phyloP scores from a whole-genome alignment of 257 asterid genomes.

The Mitragyna speciosa region DNA sequence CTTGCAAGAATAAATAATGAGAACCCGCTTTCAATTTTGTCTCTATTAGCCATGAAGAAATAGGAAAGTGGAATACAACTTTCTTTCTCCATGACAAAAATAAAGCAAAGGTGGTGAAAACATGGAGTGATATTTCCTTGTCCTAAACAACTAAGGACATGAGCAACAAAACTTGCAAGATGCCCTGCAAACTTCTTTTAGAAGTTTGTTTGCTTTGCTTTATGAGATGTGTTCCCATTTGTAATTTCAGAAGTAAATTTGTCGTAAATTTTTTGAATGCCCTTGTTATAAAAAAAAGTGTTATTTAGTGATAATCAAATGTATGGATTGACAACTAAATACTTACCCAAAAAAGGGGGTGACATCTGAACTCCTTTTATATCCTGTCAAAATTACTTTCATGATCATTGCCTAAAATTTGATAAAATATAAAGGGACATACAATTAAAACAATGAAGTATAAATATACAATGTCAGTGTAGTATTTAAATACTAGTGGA shows the following conservation, averaged over 20 bases:
- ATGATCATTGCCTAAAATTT: no score
- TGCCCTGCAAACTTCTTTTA: conserved; percentile 1
- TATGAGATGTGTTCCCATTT: not conserved
- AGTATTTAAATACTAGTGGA: no score
- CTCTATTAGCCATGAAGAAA: conserved; percentile 4
- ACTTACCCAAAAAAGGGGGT: no score
- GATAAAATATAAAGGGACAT: no score
- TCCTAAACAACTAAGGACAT: not conserved
- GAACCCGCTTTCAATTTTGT: conserved; percentile 12
- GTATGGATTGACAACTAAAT: no score
- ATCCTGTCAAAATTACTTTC: not conserved
- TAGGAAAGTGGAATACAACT: not conserved
- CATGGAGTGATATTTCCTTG: not conserved
- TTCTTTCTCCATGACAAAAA: not conserved
- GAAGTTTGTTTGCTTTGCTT: not conserved
- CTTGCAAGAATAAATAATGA: conserved; percentile 8
- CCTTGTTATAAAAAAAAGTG: not conserved
- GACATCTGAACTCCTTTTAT: no score
- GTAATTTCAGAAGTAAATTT: not conserved
- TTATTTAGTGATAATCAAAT: not conserved
- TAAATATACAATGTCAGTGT: not conserved
- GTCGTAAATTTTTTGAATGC: not conserved
- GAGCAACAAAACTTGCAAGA: not conserved
- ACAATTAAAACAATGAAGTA: no score
- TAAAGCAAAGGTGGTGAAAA: not conserved